Conservation (phyloP, 257 asterid genomes). For the Solanum lycopersicoides region DNA sequence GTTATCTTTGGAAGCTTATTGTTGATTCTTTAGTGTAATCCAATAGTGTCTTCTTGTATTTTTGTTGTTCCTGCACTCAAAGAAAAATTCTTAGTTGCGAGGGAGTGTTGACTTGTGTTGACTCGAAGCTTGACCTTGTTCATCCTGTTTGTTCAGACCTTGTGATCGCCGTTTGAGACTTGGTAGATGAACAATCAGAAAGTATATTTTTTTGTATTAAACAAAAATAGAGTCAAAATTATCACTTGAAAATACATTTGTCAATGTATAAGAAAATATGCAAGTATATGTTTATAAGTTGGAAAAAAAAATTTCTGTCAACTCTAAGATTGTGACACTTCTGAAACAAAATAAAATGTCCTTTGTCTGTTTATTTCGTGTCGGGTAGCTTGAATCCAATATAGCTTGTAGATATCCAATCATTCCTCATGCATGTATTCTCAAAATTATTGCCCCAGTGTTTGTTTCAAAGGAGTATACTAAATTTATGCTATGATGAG, state of each 20-base stretch:
- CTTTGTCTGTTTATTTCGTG: no score
- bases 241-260: no score
- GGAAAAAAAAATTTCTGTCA: background rate
- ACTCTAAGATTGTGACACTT: background rate
- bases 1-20: no score
- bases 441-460: background rate
- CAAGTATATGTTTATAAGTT: background rate
- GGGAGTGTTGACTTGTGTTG: background rate
- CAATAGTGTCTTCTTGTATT: no score
- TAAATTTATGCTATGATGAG: background rate
- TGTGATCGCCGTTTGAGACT: background rate
- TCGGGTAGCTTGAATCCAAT: no score
- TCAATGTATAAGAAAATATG: background rate
- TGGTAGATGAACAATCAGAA: no score
- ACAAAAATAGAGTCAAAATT: no score
- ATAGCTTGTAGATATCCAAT: background rate
- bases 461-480: background rate
- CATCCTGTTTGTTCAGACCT: background rate
- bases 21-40: no score
- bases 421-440: background rate
- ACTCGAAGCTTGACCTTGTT: background rate
- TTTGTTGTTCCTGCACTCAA: background rate
- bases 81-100: background rate
- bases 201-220: no score
- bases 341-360: no score